Base-by-base conservation (phyloP, 2,329 filamentous ascomycete species). In the Colletotrichum acutatum region DNA sequence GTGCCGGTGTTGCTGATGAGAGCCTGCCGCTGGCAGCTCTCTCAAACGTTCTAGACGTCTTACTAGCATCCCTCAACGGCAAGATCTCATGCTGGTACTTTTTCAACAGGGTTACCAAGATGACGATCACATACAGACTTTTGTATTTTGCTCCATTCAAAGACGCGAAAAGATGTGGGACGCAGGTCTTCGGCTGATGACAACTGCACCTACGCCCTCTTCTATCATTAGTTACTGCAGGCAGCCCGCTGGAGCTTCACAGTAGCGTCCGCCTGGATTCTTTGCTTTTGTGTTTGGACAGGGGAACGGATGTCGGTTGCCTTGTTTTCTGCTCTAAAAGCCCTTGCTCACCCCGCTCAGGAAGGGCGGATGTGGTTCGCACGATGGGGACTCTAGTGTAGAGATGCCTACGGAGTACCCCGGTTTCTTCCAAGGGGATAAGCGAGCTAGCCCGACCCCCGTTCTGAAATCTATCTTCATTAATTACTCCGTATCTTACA, bases 1-100 rank as follows among this genome's bases (percentile, higher is more conserved):
- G 16, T 14, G 28, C 49, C 32, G 22, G 16, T 37, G 5, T 28
- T 71, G 60, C 9, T 57, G 46, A 22, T 16, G 28, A 54, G 22
- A 64, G 52, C 62, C 46, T 46, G 66, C 42, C 60, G 26, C 59
- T 2, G 22, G 22, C 30, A 56, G 60, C 60, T 52, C 49, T n/a
- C 26, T 67, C 28, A 28, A 53, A 22, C 12, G 56, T 24, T 61
- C 70, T 24, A 69, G 70, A 34, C 56, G 26, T 49, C 30, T 52
- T 26, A 30, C 58, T 14, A 8, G 24, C 49, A 14, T 65, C n/a
- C 46, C 22, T 8, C 52, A 8, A 9, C 16, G 16, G 26, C 34
- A 12, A 24, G 49, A 61, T 42, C 49, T 49, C 34, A 56, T 49
- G 37, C 4, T 22, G 14, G 19, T 5, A 34, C 16, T 42, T 49